phyloP scores from a whole-genome alignment of 2,329 filamentous ascomycete genomes.

The Chaetoscypha palmicola region DNA sequence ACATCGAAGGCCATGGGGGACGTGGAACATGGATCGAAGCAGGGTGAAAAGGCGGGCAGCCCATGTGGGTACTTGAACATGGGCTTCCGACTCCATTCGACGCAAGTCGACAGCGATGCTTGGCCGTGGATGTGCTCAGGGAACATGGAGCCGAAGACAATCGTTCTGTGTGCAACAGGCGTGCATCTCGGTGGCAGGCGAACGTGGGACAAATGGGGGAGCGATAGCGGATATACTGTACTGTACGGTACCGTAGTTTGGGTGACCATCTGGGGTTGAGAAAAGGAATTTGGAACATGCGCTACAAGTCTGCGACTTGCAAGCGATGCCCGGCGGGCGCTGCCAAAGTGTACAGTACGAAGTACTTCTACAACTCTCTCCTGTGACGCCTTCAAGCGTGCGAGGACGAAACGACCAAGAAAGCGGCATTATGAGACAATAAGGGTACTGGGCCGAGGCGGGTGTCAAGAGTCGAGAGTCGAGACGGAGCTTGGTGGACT shows the following conservation, averaged over 20 bases:
- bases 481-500: too few species aligned
- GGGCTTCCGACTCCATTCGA: slow-evolving; percentile 23
- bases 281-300: background rate
- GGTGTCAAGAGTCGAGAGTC: too few species aligned
- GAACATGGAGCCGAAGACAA: slow-evolving; percentile 22
- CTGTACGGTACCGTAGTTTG: too few species aligned
- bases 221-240: too few species aligned
- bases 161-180: slow-evolving; percentile 10
- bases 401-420: slow-evolving; percentile 8
- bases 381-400: slow-evolving; percentile 6
- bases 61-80: slow-evolving; percentile 17
- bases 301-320: background rate
- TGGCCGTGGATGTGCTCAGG: slow-evolving; percentile 24
- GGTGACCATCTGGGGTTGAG: too few species aligned
- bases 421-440: slow-evolving; percentile 6
- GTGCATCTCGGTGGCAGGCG: background rate
- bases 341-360: background rate
- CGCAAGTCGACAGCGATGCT: slow-evolving; percentile 4
- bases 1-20: slow-evolving; percentile 13
- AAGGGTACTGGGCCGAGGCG: background rate
- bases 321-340: background rate
- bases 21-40: slow-evolving; percentile 15
- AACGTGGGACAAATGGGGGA: slow-evolving; percentile 1
- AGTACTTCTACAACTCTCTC: too few species aligned
- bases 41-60: slow-evolving; percentile 6